phyloP scores from a whole-genome alignment of 2,329 filamentous ascomycete species.

The Canariomyces notabilis region DNA sequence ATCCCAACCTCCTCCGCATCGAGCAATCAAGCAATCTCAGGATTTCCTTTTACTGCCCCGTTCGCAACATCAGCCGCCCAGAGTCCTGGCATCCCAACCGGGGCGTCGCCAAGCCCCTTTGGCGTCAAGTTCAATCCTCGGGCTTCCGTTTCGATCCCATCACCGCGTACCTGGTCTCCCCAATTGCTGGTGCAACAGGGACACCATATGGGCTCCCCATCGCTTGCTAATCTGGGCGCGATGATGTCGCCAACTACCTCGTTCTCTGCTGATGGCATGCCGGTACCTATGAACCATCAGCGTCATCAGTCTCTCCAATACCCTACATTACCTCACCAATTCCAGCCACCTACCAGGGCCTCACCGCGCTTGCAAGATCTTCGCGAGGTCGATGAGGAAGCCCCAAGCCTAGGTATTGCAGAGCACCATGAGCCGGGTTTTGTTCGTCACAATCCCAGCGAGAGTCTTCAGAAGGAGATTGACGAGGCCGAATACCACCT shows the following conservation, averaged over 20 bases:
- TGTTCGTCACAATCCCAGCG: constrained; percentile 64
- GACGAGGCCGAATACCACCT: constrained; percentile 82
- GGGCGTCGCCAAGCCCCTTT: constrained; percentile 70
- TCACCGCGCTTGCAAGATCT: constrained; percentile 66
- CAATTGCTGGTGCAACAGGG: constrained; percentile 51
- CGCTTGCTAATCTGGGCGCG: constrained; percentile 47
- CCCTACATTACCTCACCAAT: constrained; percentile 51
- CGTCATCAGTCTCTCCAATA: constrained; percentile 57
- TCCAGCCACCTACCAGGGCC: constrained; percentile 46
- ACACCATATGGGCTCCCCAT: constrained; percentile 60
- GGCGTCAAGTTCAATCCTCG: constrained; percentile 61
- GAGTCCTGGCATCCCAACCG: constrained; percentile 59
- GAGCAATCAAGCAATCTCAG: constrained; percentile 57
- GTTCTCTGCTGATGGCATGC: constrained; percentile 49
- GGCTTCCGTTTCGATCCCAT: constrained; percentile 66
- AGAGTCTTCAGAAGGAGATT: constrained; percentile 76
- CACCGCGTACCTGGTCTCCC: constrained; percentile 54
- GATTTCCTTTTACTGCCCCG: constrained; percentile 51
- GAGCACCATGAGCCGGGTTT: constrained; percentile 49
- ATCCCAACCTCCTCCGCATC: constrained; percentile 72
- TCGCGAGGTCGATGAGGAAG: constrained; percentile 67
- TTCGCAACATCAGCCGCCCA: constrained; percentile 60
- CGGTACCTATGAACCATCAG: constrained; percentile 44
- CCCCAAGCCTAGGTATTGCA: constrained; percentile 45
- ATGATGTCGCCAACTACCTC: constrained; percentile 62